These are phyloP conservation scores for Davidsoniella neocaledoniae DNA, from an alignment of 2,329 filamentous ascomycete species.

Conservation along the genomic window DNA sequence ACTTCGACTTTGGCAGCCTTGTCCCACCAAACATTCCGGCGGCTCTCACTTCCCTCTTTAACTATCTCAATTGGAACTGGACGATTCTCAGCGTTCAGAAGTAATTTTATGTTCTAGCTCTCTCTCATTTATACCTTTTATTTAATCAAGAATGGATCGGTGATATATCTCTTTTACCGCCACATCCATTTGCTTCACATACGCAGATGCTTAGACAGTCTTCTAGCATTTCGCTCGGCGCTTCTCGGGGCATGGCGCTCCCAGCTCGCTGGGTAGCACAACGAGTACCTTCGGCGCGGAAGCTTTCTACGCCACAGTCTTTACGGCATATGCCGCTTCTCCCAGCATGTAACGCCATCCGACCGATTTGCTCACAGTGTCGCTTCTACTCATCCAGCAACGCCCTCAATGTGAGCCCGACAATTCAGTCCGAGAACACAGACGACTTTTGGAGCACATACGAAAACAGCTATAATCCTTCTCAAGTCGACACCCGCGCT, in stretches of 20 bases:
- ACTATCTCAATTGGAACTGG: too few species aligned
- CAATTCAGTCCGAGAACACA: neutral
- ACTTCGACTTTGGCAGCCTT: constrained; percentile 4
- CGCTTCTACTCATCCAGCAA: neutral
- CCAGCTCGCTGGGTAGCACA: neutral
- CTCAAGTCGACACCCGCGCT: neutral
- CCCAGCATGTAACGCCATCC: neutral
- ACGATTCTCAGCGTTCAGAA: too few species aligned
- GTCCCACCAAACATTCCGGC: constrained; percentile 4
- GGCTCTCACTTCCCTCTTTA: neutral
- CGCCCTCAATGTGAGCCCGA: neutral
- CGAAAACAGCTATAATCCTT: neutral
- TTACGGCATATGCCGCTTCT: neutral
- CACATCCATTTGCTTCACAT: too few species aligned
- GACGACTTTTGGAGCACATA: constrained; percentile 1
- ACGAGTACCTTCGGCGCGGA: neutral
- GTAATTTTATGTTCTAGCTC: too few species aligned
- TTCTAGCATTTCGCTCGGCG: neutral
- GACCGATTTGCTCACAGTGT: neutral
- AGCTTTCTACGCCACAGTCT: neutral
- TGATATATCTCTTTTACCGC: too few species aligned
- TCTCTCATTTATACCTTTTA: too few species aligned
- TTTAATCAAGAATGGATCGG: too few species aligned
- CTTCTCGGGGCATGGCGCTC: constrained; percentile 2
- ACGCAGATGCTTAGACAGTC: neutral